Evolutionary conservation across 177 flowering plant species (phyloP), one percentile per base, ranked within the genome.

Genomic region (Vitis hybrid): DNA sequence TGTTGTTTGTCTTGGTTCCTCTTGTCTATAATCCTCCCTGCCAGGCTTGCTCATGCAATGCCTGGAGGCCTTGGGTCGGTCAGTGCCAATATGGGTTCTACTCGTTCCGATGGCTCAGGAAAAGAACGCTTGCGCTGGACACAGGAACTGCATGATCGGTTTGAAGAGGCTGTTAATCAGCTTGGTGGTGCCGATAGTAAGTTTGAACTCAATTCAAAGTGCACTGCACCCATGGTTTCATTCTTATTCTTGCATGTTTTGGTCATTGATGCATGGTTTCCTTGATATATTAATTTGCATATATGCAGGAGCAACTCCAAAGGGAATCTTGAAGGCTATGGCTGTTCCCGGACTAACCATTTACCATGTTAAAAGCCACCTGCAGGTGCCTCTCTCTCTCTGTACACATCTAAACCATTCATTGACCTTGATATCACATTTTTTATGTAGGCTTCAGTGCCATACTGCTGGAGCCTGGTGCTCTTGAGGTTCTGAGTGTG

Each of bases 131-230:
- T 90, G 55, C 79, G 85, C 6, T 91, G 97, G 97, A 90, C 93
- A 1, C 83, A 83, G 56, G 91, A 91, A 19, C 80, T 91, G 1
- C 94, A 87, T 64, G 86, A 82, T 66, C 79, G 75, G 56, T 90
- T 91, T 52, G 94, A 82, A 66, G 83, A 77, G 69, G 88, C 97
- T 0, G 91, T 91, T 52, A 81, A 77, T 60, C 83, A 81, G 61
- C 88, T 91, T 63, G 97, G 96, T 52, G 93, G 96, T 62, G 87
- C 93, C 19, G 93, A 89, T 59, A 80, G 93, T 89, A 82, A 76
- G 91, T 84, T 18, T 32, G 9, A 15, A 13, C 4, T 12, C 40
- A 35, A 19, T 40, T 5, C 14, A 4, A 27, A 1, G 13, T 21
- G 8, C 15, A 27, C 7, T 13, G 15, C 6, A 27, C 52, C 1